Evolutionary conservation across 208 protist species (phyloP).

Genomic region (Trypanosomatidae sp.): DNA sequence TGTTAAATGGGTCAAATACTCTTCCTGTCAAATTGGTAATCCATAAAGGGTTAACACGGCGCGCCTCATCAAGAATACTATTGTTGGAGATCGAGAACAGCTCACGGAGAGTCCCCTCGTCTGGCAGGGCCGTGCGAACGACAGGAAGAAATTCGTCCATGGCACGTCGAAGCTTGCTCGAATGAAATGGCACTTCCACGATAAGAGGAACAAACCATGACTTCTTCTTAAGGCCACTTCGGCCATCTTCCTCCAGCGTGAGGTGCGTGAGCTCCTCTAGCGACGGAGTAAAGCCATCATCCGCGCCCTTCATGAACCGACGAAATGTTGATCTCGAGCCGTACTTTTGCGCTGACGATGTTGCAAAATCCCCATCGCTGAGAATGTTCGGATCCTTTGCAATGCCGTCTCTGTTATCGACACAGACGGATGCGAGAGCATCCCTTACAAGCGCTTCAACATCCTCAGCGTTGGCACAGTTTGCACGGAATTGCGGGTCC

Average conservation of each 20-base stretch:
- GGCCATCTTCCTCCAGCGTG: constrained; percentile 78
- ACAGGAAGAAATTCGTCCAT: constrained; percentile 79
- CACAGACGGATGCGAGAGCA: constrained; percentile 47
- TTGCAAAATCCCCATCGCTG: constrained; percentile 60
- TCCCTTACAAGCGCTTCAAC: constrained; percentile 28
- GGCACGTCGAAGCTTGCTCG: constrained; percentile 50
- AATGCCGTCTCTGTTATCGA: constrained; percentile 71
- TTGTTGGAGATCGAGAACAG: constrained; percentile 39
- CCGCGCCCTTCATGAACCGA: constrained; percentile 78
- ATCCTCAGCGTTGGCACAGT: constrained; percentile 33
- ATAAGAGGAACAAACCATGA: constrained; percentile 88
- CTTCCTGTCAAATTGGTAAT: constrained; percentile 84
- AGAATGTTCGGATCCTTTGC: constrained; percentile 47
- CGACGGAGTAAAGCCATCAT: constrained; percentile 81
- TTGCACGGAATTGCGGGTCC: constrained; percentile 86
- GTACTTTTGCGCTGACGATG: constrained; percentile 60
- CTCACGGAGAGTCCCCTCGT: constrained; percentile 52
- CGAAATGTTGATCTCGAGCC: constrained; percentile 58
- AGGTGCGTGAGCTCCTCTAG: constrained; percentile 76
- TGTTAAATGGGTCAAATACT: constrained; percentile 60
- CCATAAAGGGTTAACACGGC: constrained; percentile 44
- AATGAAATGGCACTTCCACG: constrained; percentile 86
- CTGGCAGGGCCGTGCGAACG: constrained; percentile 64
- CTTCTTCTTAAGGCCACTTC: constrained; percentile 88
- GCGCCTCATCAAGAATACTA: background rate